These are phyloP conservation scores for Argentina anserina DNA, from an alignment of 306 rosid species.

Conservation along the genomic window DNA sequence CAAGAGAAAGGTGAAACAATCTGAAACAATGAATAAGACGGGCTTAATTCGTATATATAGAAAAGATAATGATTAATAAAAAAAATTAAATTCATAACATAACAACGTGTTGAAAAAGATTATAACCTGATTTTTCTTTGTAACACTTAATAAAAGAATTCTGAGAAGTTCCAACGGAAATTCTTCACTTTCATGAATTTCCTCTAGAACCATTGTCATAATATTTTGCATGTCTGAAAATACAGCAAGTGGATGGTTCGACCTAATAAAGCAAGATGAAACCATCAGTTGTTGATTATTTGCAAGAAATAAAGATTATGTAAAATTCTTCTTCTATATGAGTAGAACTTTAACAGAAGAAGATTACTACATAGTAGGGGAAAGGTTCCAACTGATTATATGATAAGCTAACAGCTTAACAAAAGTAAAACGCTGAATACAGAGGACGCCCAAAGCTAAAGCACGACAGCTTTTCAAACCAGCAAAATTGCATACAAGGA, in stretches of 20 bases:
- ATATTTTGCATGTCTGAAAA: slow-evolving; percentile 54
- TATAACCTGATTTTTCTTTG: slow-evolving; percentile 59
- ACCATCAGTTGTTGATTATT: slow-evolving; percentile 25
- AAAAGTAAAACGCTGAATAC: neutral
- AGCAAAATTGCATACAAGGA: neutral
- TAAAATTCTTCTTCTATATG: neutral
- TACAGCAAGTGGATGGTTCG: slow-evolving; percentile 45
- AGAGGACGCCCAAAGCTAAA: neutral
- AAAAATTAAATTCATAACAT: slow-evolving; percentile 19
- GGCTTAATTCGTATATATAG: slow-evolving; percentile 5
- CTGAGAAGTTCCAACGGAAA: slow-evolving; percentile 54
- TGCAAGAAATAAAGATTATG: slow-evolving; percentile 12
- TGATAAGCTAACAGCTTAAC: neutral
- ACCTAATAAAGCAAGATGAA: slow-evolving; percentile 45
- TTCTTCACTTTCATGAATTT: slow-evolving; percentile 69
- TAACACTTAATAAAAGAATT: slow-evolving; percentile 49
- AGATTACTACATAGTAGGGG: neutral
- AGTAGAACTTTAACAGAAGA: neutral
- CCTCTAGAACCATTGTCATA: slow-evolving; percentile 57
- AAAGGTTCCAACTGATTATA: neutral
- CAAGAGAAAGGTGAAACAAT: slow-evolving; percentile 46
- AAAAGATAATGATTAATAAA: neutral
- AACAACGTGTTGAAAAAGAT: neutral
- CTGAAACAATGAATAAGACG: slow-evolving; percentile 42
- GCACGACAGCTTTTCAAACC: neutral